Percentiles rank a stretch among this genome's conserved stretches.
Conservation (phyloP, 805 yeast species). For the Wickerhamomyces tratensis region DNA sequence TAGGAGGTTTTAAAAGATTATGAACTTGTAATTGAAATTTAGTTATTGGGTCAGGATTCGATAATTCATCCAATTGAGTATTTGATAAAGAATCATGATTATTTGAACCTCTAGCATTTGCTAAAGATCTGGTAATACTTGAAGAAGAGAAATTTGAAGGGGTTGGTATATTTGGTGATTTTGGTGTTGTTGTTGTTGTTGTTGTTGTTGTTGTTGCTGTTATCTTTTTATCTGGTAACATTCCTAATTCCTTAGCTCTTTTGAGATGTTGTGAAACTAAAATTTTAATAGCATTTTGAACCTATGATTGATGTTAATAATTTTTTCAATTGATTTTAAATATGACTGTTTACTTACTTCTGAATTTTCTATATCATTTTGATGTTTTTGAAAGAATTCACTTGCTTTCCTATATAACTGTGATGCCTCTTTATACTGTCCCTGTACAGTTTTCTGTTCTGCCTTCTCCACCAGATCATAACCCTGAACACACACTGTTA, state of each 20-base stretch:
- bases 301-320: background rate
- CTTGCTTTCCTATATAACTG: slow-evolving; percentile 28
- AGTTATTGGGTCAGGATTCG: slow-evolving; percentile 11
- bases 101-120: too few relatives aligned
- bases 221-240: slow-evolving; percentile 3
- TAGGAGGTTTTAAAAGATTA: slow-evolving; percentile 13
- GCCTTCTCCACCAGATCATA: slow-evolving; percentile 44
- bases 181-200: slow-evolving; percentile 1
- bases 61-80: background rate
- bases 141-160: too few relatives aligned
- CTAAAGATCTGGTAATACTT: too few relatives aligned
- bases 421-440: slow-evolving; percentile 33
- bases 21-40: slow-evolving; percentile 14
- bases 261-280: slow-evolving; percentile 19
- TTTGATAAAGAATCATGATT: too few relatives aligned
- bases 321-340: too few relatives aligned
- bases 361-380: slow-evolving; percentile 12
- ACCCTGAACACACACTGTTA: slow-evolving; percentile 22
- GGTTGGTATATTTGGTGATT: background rate
- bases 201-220: slow-evolving; percentile 1
- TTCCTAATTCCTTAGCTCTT: slow-evolving; percentile 21
- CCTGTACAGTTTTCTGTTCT: slow-evolving; percentile 34
- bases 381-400: slow-evolving; percentile 20
- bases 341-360: slow-evolving; percentile 8
- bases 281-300: slow-evolving; percentile 2